phyloP scores from a whole-genome alignment of 2,329 filamentous ascomycete genomes.

The Proliferodiscus dingleyae region DNA sequence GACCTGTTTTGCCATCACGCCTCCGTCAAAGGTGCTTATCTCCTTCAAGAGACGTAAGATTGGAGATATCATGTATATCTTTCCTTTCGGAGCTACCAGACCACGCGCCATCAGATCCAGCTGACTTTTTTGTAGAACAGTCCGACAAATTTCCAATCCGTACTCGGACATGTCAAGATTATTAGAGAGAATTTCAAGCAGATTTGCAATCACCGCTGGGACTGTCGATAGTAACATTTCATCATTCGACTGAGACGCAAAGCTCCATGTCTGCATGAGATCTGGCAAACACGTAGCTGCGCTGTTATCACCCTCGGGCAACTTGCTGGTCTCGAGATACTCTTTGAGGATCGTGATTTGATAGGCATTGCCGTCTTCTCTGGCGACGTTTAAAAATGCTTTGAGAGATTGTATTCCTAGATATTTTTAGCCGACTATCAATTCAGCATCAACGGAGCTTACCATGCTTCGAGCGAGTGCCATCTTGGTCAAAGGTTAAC shows the following conservation, averaged over 20 bases:
- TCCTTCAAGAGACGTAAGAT: slow-evolving; percentile 82
- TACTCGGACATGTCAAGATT: slow-evolving; percentile 69
- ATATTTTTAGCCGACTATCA: too few relatives aligned
- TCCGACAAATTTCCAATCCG: slow-evolving; percentile 74
- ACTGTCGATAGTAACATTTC: slow-evolving; percentile 77
- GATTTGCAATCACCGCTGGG: slow-evolving; percentile 72
- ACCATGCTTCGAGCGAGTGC: slow-evolving; percentile 63
- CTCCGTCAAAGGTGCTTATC: slow-evolving; percentile 80
- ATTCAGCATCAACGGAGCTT: slow-evolving; percentile 20
- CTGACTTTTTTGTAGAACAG: slow-evolving; percentile 74
- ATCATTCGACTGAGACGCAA: slow-evolving; percentile 72
- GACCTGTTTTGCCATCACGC: slow-evolving; percentile 69
- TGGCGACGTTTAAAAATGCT: slow-evolving; percentile 59
- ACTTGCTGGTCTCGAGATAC: slow-evolving; percentile 57
- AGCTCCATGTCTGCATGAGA: slow-evolving; percentile 83
- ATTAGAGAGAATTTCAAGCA: slow-evolving; percentile 72
- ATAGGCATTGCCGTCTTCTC: slow-evolving; percentile 43
- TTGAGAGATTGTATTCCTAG: slow-evolving; percentile 69
- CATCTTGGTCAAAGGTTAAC: slow-evolving; percentile 67
- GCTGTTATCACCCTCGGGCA: slow-evolving; percentile 46
- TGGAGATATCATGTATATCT: slow-evolving; percentile 84
- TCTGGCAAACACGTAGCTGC: slow-evolving; percentile 66
- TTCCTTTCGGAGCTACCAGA: slow-evolving; percentile 72
- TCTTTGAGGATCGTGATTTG: slow-evolving; percentile 59
- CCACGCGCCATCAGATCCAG: slow-evolving; percentile 75